Evolutionary conservation across 2,329 filamentous ascomycete species (phyloP), one percentile per base, ranked within the genome.

Genomic region (Knoxdaviesia proteae): DNA sequence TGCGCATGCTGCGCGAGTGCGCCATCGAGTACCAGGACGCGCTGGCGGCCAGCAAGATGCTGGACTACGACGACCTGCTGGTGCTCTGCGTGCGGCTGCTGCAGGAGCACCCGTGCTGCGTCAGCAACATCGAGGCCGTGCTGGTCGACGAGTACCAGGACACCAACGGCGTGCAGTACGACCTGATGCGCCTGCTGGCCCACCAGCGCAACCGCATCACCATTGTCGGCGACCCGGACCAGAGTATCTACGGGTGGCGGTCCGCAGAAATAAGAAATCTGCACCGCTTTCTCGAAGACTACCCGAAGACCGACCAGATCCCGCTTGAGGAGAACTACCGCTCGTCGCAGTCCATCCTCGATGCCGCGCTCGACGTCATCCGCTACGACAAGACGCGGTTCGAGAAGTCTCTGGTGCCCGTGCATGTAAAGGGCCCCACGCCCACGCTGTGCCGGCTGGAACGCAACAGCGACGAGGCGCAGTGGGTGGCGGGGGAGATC

Each of bases 61-160:
- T 98, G 4, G 88, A 98, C 58, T 98, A 93, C 51, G 90, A 98
- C 52, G 90, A 98, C 55, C 68, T 98, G 29, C 69, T 98, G 5
- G 67, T 94, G 9, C 74, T 77, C 50, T 94, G 87, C 49, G 79
- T 82, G 6, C 76, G 92, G 46, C 68, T 98, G 7, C 68, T 98
- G 20, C 70, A 68, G 46, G 63, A 67, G 20, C 71, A 82, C 49
- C 84, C 87, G 0, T 65, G 72, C 9, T 94, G 87, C 52, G 87
- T 94, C 3, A 78, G 78, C 9, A 94, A 94, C 50, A 77, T 98
- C 11, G 77, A 94, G 57, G 75, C 84, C 0, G 86, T 96, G 6
- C 67, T 98, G 39, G 92, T 98, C 47, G 88, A 98, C 55, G 88
- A 98, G 55, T 98, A 94, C 48, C 88, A 98, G 59, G 88, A 98